phyloP scores from a whole-genome alignment of 129 eudicot genomes.

The Flaveria sonorensis region DNA sequence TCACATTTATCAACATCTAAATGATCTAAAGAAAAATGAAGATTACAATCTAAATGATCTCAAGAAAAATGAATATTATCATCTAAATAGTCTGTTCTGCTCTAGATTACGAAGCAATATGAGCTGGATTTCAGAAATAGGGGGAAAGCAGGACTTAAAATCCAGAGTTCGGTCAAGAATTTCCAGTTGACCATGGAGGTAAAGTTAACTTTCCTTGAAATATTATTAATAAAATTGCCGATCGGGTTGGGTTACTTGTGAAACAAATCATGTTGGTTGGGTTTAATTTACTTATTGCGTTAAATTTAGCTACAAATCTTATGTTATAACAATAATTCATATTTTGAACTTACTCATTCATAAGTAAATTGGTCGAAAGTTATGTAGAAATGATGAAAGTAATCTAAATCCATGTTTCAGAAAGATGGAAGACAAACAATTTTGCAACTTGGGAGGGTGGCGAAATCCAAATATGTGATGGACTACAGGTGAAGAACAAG shows the following conservation, averaged over 20 bases:
- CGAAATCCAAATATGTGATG: conserved; percentile 80
- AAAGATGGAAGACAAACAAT: conserved; percentile 82
- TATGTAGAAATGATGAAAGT: too few species aligned
- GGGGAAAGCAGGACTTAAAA: conserved; percentile 71
- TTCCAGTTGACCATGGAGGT: conserved; percentile 92
- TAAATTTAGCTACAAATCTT: background rate
- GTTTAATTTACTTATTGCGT: background rate
- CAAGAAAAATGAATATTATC: background rate
- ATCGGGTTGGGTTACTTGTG: background rate
- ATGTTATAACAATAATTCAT: background rate
- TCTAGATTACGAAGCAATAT: conserved; percentile 70
- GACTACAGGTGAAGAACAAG: conserved; percentile 69
- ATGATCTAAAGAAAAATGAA: background rate
- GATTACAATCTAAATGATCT: too few species aligned
- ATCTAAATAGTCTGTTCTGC: conserved; percentile 1
- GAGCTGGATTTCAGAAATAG: conserved; percentile 91
- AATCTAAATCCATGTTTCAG: conserved; percentile 27
- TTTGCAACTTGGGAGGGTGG: conserved; percentile 85
- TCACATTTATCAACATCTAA: conserved; percentile 17
- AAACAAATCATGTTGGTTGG: background rate
- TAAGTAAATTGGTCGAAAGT: background rate
- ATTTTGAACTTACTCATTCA: background rate
- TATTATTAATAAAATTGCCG: background rate
- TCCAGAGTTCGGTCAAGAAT: conserved; percentile 89
- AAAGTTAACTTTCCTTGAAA: background rate